Base-by-base conservation (phyloP, 352 stramenopile species). In the Globisporangium irregulare region DNA sequence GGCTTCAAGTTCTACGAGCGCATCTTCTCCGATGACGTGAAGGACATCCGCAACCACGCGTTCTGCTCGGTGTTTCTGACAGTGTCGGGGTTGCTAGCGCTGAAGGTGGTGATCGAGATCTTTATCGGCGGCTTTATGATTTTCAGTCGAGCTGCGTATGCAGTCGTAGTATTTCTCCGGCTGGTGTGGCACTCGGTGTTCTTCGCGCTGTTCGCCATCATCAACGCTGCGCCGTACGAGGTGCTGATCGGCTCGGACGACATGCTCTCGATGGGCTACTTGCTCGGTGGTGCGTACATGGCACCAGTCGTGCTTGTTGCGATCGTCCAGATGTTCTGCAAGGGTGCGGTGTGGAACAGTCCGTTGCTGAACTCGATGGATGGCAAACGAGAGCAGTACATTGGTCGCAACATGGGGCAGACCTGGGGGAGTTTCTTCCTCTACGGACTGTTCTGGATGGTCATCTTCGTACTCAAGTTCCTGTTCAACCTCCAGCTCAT, bases 401-500 rank as follows among this genome's bases (percentile, higher is more conserved):
- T 96, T 66, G 89, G 87, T 1, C 89, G 87, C 63, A 74, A 86
- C 64, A 96, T 94, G 86, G 73, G 75, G 3, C 86, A 93, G 72
- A 78, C 54, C 27, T 96, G 81, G 85, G 77, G 81, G 29, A 76
- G 74, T 57, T 87, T 93, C 61, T 36, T 90, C 7, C 69, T 71
- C 36, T 94, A 94, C 65, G 85, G 81, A 12, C 65, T 83, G 56
- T 93, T 96, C 61, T 96, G 88, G 88, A 81, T 71, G 10, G 55
- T 96, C 34, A 82, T 94, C 71, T 94, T 96, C 67, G 73, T 87
- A 34, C 97, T 93, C 85, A 99, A 99, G 82, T 90, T 99, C 34
- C 87, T 94, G 58, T 99, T 99, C 73, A 98, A 97, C 38, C 95
- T 99, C 70, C 81, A 98, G 62, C 98, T 99, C 66, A 98, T 99